Evolutionary conservation across 1,284 basidiomycete species (phyloP).

Genomic region (Microstroma glucosiphilum): DNA sequence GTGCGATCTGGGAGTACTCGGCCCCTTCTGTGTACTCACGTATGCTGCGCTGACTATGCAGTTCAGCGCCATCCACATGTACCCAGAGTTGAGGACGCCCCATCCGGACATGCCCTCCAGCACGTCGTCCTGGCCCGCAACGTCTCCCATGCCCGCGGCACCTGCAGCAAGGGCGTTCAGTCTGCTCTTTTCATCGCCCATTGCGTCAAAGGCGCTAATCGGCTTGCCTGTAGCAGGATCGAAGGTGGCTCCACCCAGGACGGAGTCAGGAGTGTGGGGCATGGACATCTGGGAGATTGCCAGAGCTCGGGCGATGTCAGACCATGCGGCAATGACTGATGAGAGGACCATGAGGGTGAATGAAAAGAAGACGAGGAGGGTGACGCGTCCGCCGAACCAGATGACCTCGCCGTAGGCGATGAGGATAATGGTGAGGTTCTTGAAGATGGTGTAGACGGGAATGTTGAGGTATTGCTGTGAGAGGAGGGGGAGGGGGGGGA

Average conservation of each 20-base stretch:
- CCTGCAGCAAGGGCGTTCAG: conserved; percentile 24
- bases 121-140: conserved; percentile 24
- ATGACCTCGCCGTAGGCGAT: conserved; percentile 97
- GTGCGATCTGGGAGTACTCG: no score
- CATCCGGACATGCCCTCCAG: conserved; percentile 29
- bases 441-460: conserved; percentile 73
- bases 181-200: conserved; percentile 25
- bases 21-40: conserved; percentile 57
- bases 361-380: conserved; percentile 76
- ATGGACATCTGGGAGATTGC: conserved; percentile 39
- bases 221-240: conserved; percentile 22
- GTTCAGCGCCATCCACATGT: conserved; percentile 94
- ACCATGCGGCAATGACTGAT: conserved; percentile 90
- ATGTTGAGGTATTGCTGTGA: conserved; percentile 49
- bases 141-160: conserved; percentile 19
- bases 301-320: conserved; percentile 65
- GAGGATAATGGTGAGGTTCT: conserved; percentile 96
- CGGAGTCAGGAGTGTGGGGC: conserved; percentile 39
- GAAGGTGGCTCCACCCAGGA: conserved; percentile 20
- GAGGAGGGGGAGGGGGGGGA: no score
- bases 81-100: conserved; percentile 58
- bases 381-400: conserved; percentile 90
- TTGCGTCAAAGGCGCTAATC: conserved; percentile 22
- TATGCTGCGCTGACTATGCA: conserved; percentile 86
- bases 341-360: conserved; percentile 95